Conservation (phyloP, 192 early-diverging fungal species). For the Coemansia sp. region DNA sequence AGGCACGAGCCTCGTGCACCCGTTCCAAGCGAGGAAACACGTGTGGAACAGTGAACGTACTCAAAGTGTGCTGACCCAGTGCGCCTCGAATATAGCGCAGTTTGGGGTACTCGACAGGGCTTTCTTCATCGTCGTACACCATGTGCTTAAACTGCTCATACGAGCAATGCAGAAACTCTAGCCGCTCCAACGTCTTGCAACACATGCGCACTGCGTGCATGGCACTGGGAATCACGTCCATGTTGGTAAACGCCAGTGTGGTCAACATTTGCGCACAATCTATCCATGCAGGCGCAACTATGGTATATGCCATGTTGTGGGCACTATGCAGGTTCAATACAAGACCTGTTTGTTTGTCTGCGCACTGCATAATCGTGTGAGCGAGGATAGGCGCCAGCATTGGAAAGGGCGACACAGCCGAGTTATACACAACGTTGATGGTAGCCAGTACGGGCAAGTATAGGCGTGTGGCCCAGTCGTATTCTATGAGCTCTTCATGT, state of each 20-base stretch:
- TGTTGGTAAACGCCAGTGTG: conserved; percentile 13
- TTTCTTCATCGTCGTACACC: not conserved
- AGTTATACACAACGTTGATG: not conserved
- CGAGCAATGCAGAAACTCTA: conserved; percentile 16
- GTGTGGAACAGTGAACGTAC: not conserved
- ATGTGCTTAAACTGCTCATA: not conserved
- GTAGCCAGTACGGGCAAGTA: not conserved
- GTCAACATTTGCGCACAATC: not conserved
- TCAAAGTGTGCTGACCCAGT: not conserved
- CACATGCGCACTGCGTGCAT: not conserved
- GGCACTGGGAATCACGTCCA: conserved; percentile 4
- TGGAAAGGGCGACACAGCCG: not conserved
- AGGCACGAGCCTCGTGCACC: conserved; percentile 10
- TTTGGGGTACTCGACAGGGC: conserved; percentile 10
- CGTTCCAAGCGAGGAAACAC: conserved; percentile 20
- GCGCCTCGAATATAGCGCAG: conserved; percentile 13
- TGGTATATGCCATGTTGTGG: not conserved
- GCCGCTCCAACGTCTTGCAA: not conserved
- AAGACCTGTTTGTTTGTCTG: not conserved
- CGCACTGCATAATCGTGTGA: not conserved
- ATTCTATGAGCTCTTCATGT: too few relatives aligned
- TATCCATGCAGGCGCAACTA: conserved; percentile 11
- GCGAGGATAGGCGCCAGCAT: conserved; percentile 2
- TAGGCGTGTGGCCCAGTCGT: not conserved
- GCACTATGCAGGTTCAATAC: not conserved